Percentiles rank a stretch among this genome's conserved stretches.
These are phyloP conservation scores for Phylloporus sp. DNA, from an alignment of 768 basidiomycete species.

Conservation along the genomic window DNA sequence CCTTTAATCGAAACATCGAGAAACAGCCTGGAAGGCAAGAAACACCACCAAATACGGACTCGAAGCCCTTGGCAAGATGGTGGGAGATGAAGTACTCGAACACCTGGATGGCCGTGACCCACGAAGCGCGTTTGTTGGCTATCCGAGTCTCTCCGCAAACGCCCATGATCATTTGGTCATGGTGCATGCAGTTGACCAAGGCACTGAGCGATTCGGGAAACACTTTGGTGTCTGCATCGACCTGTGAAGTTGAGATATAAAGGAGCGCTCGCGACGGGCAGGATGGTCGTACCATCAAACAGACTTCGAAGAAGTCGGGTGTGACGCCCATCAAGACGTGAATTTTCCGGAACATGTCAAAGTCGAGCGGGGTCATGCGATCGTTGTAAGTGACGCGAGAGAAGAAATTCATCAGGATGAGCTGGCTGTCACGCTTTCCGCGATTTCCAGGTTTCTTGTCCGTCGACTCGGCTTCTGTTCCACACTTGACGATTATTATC, in stretches of 20 bases:
- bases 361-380: constrained; percentile 96
- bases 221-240: constrained; percentile 97
- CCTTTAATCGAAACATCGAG: constrained; percentile 98
- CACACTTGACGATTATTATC: constrained; percentile 93
- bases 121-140: constrained; percentile 95
- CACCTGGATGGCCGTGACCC: constrained; percentile 98
- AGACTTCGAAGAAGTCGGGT: constrained; percentile 96
- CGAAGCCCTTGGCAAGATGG: constrained; percentile 96
- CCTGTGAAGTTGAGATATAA: constrained; percentile 45
- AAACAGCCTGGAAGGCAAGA: constrained; percentile 99
- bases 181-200: constrained; percentile 97
- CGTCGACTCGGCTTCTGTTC: constrained; percentile 75
- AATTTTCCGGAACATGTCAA: constrained; percentile 95
- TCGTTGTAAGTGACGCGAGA: constrained; percentile 99
- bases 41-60: constrained; percentile 98
- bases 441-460: constrained; percentile 97
- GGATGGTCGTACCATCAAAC: constrained; percentile 75
- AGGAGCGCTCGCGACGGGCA: not conserved
- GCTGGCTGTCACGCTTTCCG: constrained; percentile 97
- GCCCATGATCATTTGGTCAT: constrained; percentile 99
- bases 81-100: constrained; percentile 99
- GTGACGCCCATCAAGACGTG: constrained; percentile 98
- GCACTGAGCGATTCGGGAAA: constrained; percentile 85
- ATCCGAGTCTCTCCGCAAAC: constrained; percentile 98
- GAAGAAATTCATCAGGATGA: constrained; percentile 99